Evolutionary conservation across 768 basidiomycete genomes (phyloP).

Genomic region (Amanita subjunquillea): DNA sequence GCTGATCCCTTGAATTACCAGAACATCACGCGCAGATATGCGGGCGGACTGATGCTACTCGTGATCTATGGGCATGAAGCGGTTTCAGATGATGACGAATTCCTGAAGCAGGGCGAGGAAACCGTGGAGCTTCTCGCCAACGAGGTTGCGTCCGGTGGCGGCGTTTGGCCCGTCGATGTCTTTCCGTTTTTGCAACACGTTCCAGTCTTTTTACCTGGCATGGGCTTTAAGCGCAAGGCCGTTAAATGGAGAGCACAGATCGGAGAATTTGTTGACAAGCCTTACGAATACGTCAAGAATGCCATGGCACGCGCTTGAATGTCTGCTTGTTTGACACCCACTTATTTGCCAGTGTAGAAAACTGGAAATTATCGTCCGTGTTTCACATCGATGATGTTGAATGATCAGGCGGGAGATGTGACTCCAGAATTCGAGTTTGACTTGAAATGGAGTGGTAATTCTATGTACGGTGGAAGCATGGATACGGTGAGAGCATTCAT

Average conservation of each 20-base stretch:
- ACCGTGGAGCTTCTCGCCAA: slow-evolving; percentile 30
- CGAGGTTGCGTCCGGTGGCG: slow-evolving; percentile 30
- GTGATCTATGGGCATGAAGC: slow-evolving; percentile 56
- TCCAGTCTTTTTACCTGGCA: slow-evolving; percentile 60
- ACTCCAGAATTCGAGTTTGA: slow-evolving; percentile 48
- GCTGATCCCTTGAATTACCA: slow-evolving; percentile 27
- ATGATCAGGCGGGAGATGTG: slow-evolving; percentile 28
- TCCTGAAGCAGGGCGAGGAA: slow-evolving; percentile 30
- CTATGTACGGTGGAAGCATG: slow-evolving; percentile 61
- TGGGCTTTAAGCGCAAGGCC: slow-evolving; percentile 55
- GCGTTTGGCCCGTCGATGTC: slow-evolving; percentile 41
- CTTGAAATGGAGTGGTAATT: slow-evolving; percentile 76
- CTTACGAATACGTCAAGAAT: slow-evolving; percentile 47
- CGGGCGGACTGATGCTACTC: slow-evolving; percentile 44
- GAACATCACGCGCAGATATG: slow-evolving; percentile 36
- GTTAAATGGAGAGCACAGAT: slow-evolving; percentile 51
- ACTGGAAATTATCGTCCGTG: slow-evolving; percentile 27
- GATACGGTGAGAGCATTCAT: slow-evolving; percentile 39
- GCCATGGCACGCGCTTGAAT: slow-evolving; percentile 35
- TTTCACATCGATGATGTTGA: slow-evolving; percentile 45
- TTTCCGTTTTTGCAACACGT: slow-evolving; percentile 41
- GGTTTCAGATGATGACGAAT: slow-evolving; percentile 24
- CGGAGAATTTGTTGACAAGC: slow-evolving; percentile 52
- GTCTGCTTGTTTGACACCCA: neutral
- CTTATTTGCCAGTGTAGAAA: slow-evolving; percentile 20